Percentiles rank a stretch among this genome's conserved stretches.
Conservation (phyloP, 495 filamentous ascomycete genomes). For the Astrocystis sublimbata region DNA sequence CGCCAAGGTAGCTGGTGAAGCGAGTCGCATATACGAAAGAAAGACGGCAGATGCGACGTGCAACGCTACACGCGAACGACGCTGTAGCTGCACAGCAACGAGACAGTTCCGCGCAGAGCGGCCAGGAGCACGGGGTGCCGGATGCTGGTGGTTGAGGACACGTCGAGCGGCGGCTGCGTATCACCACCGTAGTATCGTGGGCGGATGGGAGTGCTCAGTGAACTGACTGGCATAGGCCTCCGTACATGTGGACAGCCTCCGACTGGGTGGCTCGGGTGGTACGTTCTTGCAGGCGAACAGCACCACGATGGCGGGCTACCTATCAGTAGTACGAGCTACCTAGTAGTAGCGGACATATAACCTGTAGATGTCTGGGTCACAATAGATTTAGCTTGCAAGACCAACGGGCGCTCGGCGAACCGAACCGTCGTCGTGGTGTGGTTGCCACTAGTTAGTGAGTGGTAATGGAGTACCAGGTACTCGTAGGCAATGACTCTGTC, state of each 20-base stretch:
- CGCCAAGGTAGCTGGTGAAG: background rate
- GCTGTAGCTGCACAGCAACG: background rate
- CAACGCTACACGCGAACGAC: background rate
- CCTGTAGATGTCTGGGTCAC: too few species aligned
- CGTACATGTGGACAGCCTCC: too few species aligned
- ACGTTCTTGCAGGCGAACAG: too few species aligned
- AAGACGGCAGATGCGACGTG: background rate
- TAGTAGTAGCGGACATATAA: too few species aligned
- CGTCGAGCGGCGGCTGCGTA: background rate
- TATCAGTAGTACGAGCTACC: too few species aligned
- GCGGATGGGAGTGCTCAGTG: background rate
- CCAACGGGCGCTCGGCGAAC: background rate
- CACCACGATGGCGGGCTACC: too few species aligned
- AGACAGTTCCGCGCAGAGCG: background rate
- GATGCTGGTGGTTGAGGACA: too few species aligned
- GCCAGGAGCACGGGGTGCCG: background rate
- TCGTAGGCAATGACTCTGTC: background rate
- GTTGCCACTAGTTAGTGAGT: background rate
- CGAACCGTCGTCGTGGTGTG: too few species aligned
- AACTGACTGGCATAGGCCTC: background rate
- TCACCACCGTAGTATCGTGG: conserved; percentile 5
- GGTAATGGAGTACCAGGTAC: background rate
- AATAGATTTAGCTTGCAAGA: too few species aligned
- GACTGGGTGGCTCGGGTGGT: background rate
- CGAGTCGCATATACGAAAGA: too few species aligned